Base-by-base conservation (phyloP, 257 asterid genomes). In the Scutellaria baicalensis region DNA sequence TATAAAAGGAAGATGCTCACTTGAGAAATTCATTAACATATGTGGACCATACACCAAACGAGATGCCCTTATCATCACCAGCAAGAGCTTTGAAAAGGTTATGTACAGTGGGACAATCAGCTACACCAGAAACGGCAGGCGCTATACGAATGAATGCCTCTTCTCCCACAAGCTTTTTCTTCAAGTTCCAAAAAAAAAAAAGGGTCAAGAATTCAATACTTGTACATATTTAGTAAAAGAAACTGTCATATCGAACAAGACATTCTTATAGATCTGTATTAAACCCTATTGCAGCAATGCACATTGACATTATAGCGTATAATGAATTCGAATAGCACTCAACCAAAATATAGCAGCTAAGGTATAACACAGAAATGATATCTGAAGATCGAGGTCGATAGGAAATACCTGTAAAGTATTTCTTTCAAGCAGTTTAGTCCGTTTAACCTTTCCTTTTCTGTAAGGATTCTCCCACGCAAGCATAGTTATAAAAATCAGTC, bases 381-480 rank as follows among this genome's bases (percentile, higher is more conserved):
- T 33, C 40, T 33, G 77, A 43, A 75, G 77, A 56, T 45, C 66
- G 63, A 40, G 51, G 44, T 62, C 10, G 18, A 45, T 31, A 48
- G 71, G 72, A 71, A 75, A 44, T 73, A 94, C 99, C 96, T 86
- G 84, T 44, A 91, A 72, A 79, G 77, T 69, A 66, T 69, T 78
- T 74, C 67, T 85, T 49, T 75, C 83, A 36, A 81, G 71, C 68
- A 83, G 68, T 83, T 77, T 74, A 62, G 72, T 62, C 62, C 59
- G 74, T 47, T 64, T 75, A 59, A 76, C 81, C 80, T 81, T 72
- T 64, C 78, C 77, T 42, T 73, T 79, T 66, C 85, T 73, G 74
- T 77, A 83, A 70, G 99, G 99, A 52, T 73, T 81, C 85, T 94
- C 97, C 99, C 99, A 94, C 12, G 99, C 97, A 67, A 94, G 84